These are phyloP conservation scores for Pulicaria dysenterica DNA, from an alignment of 129 eudicot genomes.

Conservation along the genomic window DNA sequence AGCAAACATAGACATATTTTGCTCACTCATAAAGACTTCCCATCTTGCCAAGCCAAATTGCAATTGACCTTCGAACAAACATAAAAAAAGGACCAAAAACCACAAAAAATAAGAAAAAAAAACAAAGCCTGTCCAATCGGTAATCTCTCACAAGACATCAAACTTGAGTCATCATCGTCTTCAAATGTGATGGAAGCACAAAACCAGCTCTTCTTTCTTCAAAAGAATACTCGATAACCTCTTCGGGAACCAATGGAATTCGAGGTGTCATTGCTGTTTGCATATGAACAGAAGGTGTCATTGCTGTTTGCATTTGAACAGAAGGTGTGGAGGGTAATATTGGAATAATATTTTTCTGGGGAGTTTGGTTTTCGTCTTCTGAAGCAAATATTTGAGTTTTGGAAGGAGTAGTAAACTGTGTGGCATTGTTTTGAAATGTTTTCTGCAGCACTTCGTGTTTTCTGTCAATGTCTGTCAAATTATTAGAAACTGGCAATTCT, in stretches of 20 bases:
- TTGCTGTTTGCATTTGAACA: conserved; percentile 63
- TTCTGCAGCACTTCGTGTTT: conserved; percentile 50
- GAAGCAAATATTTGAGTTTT: conserved; percentile 31
- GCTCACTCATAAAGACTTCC: conserved; percentile 10
- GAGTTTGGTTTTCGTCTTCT: conserved; percentile 72
- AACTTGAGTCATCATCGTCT: conserved; percentile 39
- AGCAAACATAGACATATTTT: conserved; percentile 12
- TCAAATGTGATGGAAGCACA: conserved; percentile 50
- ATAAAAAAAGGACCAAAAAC: no score
- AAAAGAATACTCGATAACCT: conserved; percentile 75
- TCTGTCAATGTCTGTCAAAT: conserved; percentile 36
- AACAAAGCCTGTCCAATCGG: neutral
- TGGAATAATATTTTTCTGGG: conserved; percentile 44
- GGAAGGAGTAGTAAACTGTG: conserved; percentile 57
- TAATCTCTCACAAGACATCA: conserved; percentile 13
- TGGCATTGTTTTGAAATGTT: conserved; percentile 35
- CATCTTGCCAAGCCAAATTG: conserved; percentile 46
- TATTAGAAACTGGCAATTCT: conserved; percentile 37
- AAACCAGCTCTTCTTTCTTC: conserved; percentile 90
- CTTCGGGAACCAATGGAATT: conserved; percentile 36
- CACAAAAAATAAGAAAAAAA: neutral
- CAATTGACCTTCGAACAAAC: conserved; percentile 42
- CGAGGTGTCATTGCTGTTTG: conserved; percentile 20
- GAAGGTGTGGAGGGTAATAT: conserved; percentile 47
- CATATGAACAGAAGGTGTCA: conserved; percentile 50